Evolutionary conservation across 345 rosid genomes (phyloP), one percentile per base, ranked within the genome.

Genomic region (Eucalyptus rudis): DNA sequence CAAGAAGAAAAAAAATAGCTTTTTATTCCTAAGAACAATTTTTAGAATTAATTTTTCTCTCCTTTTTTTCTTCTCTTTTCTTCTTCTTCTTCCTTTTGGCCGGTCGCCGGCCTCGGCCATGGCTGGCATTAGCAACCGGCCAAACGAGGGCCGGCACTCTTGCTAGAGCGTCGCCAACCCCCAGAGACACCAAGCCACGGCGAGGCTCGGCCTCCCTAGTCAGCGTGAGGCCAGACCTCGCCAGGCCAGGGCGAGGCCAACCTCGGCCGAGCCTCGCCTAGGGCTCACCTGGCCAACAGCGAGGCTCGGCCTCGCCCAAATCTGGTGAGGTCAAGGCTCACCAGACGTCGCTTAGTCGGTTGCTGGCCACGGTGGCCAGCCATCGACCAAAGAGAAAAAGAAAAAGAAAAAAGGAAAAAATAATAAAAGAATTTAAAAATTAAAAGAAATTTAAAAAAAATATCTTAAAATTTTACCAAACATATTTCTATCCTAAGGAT

Each of bases 161-260:
- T 50, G 17, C 52, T 50, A 50, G 0, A 50, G 52, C 3, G 0
- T 49, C 3, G 1, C 17, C 7, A 1, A 0, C 51, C 51, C 51
- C 17, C 1, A 1, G 1, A 49, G 51, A 49, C 7, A 2, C 51
- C 51, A 5, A 49, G 17, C 1, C 51, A 49, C 1, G 0, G 0
- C 0, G 1, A 49, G 51, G 51, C 51, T 49, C 0, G 3, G 3
- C 51, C 51, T 49, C 51, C 51, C 51, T 5, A 49, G 51, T 5
- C 3, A 0, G 0, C 17, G 0, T 1, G 7, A 49, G 51, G 1
- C 16, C 2, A 0, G 2, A 16, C 51, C 51, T 49, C 3, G 7
- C 17, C 1, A 49, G 1, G 51, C 17, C 7, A 13, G 0, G 51
- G 51, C 7, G 7, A 49, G 51, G 7, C 0, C 0, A 0, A 49